Evolutionary conservation across 495 filamentous ascomycete genomes (phyloP).

Genomic region (Penicillium flavigenum): DNA sequence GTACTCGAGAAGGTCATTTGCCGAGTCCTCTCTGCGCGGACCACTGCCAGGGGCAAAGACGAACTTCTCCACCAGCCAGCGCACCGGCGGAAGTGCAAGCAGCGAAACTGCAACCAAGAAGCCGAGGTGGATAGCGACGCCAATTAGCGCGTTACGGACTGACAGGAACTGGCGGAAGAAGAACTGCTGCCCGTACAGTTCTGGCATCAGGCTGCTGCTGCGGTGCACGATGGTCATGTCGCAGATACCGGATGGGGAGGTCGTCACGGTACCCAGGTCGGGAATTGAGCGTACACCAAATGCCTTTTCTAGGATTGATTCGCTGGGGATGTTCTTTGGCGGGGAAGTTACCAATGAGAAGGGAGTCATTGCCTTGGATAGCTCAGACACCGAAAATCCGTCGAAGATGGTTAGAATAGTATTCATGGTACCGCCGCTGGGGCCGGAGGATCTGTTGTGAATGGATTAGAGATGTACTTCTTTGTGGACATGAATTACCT

Average conservation of each 20-base stretch:
- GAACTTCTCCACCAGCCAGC: conserved; percentile 52
- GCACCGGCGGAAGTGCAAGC: conserved; percentile 54
- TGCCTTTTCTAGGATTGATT: conserved; percentile 42
- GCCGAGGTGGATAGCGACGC: conserved; percentile 55
- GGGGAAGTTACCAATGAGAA: conserved; percentile 66
- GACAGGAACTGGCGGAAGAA: conserved; percentile 67
- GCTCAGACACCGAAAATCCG: conserved; percentile 54
- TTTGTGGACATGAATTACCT: conserved; percentile 20
- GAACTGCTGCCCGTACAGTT: conserved; percentile 72
- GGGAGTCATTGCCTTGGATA: conserved; percentile 56
- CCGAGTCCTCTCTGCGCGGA: conserved; percentile 54
- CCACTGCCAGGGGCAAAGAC: conserved; percentile 69
- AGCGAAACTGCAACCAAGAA: conserved; percentile 52
- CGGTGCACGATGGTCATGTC: conserved; percentile 72
- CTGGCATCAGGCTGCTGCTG: conserved; percentile 70
- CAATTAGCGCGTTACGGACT: conserved; percentile 58
- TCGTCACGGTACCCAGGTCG: conserved; percentile 66
- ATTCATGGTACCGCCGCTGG: conserved; percentile 73
- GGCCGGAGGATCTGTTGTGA: conserved; percentile 41
- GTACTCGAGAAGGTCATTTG: conserved; percentile 61
- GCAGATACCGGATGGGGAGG: conserved; percentile 54
- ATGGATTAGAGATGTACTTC: conserved; percentile 9
- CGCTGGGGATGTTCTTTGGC: conserved; percentile 34
- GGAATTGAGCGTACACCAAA: conserved; percentile 62
- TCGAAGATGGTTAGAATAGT: conserved; percentile 66